Percentiles rank a stretch among this genome's conserved stretches.
Conservation (phyloP, 768 basidiomycete species). For the Coprinellus micaceus region DNA sequence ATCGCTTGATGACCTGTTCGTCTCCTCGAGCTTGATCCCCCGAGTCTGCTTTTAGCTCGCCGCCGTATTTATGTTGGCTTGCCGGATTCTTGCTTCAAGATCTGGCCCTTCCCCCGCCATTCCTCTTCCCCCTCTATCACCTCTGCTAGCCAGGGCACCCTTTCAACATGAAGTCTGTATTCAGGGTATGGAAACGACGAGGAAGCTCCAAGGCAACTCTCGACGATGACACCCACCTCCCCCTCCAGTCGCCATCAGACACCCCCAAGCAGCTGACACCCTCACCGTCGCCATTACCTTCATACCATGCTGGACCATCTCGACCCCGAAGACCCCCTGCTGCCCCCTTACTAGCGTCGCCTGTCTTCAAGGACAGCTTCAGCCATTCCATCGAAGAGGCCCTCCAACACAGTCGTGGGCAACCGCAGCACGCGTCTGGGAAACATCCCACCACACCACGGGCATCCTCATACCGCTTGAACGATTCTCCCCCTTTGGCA, state of each 20-base stretch:
- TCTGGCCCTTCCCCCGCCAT: conserved; percentile 2
- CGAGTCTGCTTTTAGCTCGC: conserved; percentile 21
- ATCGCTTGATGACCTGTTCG: conserved; percentile 26
- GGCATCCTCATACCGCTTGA: not conserved
- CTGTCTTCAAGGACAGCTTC: not conserved
- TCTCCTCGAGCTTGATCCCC: conserved; percentile 20
- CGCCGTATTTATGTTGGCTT: conserved; percentile 18
- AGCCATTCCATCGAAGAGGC: conserved; percentile 3
- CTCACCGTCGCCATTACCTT: not conserved
- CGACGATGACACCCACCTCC: conserved; percentile 12
- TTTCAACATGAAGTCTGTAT: conserved; percentile 34
- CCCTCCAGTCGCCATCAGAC: conserved; percentile 9
- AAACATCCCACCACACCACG: not conserved
- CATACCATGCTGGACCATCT: conserved; percentile 1
- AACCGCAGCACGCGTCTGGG: not conserved
- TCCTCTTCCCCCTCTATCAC: conserved; percentile 4
- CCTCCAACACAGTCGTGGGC: not conserved
- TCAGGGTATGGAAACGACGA: conserved; percentile 37
- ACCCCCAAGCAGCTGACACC: conserved; percentile 4
- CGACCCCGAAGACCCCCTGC: not conserved
- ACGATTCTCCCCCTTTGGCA: not conserved
- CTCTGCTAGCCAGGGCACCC: not conserved
- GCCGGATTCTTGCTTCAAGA: not conserved
- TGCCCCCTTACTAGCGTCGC: not conserved
- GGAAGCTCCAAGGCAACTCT: conserved; percentile 21